Conservation (phyloP, 768 basidiomycete species). For the Russula dissimulans region DNA sequence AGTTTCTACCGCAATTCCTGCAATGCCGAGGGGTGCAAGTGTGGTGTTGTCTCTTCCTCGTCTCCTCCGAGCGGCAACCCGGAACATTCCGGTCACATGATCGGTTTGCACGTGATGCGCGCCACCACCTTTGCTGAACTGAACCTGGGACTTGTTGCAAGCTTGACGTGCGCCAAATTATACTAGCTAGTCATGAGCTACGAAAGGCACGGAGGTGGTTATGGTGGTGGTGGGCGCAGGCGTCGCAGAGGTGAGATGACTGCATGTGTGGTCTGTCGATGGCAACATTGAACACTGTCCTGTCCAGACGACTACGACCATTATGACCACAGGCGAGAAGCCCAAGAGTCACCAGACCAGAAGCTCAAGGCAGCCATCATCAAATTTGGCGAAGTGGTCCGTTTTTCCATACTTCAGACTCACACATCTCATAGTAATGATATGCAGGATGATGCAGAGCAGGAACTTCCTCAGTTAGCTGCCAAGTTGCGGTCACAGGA, state of each 20-base stretch:
- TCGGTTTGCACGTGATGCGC: not conserved
- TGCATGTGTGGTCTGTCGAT: not conserved
- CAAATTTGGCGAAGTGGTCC: conserved; percentile 75
- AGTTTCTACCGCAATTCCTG: not conserved
- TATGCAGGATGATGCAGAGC: conserved; percentile 57
- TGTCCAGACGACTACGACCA: conserved; percentile 49
- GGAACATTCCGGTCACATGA: not conserved
- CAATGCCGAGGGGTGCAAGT: not conserved
- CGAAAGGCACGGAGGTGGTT: conserved; percentile 37
- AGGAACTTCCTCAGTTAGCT: conserved; percentile 61
- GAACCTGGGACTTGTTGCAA: not conserved
- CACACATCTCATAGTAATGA: not conserved
- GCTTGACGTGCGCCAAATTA: too few species aligned
- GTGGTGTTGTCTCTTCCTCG: too few species aligned
- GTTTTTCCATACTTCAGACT: conserved; percentile 24
- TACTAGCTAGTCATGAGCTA: conserved; percentile 39
- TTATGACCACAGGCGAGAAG: conserved; percentile 56
- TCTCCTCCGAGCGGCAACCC: not conserved
- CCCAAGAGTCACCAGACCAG: conserved; percentile 62
- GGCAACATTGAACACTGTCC: conserved; percentile 4
- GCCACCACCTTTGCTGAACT: too few species aligned
- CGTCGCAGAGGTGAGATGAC: conserved; percentile 21
- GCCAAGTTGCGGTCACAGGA: conserved; percentile 52
- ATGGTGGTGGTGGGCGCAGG: conserved; percentile 23
- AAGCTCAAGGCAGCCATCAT: conserved; percentile 58